Evolutionary conservation across 768 basidiomycete species (phyloP), one percentile per base, ranked within the genome.

Genomic region (Psilocybe subaeruginosa): DNA sequence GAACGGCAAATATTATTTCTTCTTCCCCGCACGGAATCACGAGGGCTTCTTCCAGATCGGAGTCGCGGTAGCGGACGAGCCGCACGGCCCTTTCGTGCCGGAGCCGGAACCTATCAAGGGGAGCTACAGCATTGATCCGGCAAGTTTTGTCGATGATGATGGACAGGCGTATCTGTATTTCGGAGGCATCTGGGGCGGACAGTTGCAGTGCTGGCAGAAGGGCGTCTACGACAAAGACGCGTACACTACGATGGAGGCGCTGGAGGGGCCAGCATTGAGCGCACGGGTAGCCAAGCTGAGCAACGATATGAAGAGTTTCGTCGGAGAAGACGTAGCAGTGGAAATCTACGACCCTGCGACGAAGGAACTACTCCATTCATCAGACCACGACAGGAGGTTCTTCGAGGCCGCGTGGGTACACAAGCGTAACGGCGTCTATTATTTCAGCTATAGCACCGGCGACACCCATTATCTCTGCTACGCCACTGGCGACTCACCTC

Each of bases 341-440:
- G 57, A 60, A 41, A 69, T 69, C 52, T 58, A 61, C 17, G 68
- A 63, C 35, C 65, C 63, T 7, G 66, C 51, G 51, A 64, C 63
- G 23, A 59, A 50, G 41, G 39, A 66, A 55, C 54, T 63, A 19
- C 35, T 69, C 14, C 58, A 63, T n/a, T 66, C 68, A 4, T 60
- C 59, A 12, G 68, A 69, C 60, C 68, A 69, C 47, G 68, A 66
- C 45, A 61, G 66, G 54, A 57, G 68, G 47, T 69, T 69, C 66
- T 69, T 69, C 49, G 68, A 69, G 57, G 68, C 68, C 3, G 66
- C 65, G 23, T 69, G 68, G 68, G 46, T 69, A 66, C 68, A 69
- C 55, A 69, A 69, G 53, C 46, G 60, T n/a, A 59, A 61, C 31
- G 66, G 61, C 23, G 53, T 60, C 17, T 69, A 69, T 48, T 69